Evolutionary conservation across 352 stramenopile genomes (phyloP).

Genomic region (Phytophthora syringae): DNA sequence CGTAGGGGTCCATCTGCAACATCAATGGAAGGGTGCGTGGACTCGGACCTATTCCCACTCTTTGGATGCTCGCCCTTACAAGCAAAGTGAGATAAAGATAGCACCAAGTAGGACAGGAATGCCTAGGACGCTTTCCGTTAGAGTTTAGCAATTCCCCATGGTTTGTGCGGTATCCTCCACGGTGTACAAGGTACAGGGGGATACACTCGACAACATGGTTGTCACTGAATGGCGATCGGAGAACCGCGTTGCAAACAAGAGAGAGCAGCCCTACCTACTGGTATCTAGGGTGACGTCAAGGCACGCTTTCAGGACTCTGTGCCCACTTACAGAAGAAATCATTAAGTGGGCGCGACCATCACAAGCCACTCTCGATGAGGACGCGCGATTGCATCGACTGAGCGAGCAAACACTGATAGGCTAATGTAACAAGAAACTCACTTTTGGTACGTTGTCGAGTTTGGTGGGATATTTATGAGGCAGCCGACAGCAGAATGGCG

Average conservation of each 20-base stretch:
- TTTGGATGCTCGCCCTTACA: too few species aligned
- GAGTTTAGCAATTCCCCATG: background rate
- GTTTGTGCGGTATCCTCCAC: too few species aligned
- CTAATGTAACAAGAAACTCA: slow-evolving; percentile 1
- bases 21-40: too few species aligned
- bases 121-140: background rate
- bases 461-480: too few species aligned
- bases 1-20: too few species aligned
- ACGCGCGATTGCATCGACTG: slow-evolving; percentile 2
- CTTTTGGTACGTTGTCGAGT: too few species aligned
- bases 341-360: background rate
- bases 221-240: too few species aligned
- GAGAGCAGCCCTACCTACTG: background rate
- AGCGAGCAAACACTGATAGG: background rate
- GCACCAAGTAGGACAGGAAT: background rate
- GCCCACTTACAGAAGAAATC: slow-evolving; percentile 1
- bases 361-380: background rate
- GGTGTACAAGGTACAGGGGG: too few species aligned
- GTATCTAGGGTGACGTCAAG: background rate
- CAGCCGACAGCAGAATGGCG: too few species aligned
- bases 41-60: too few species aligned
- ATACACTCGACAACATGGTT: too few species aligned
- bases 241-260: too few species aligned
- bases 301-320: background rate
- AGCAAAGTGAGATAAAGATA: background rate